Base-by-base conservation (phyloP, 441 rosid genomes). In the Pelargonium cotyledonis region DNA sequence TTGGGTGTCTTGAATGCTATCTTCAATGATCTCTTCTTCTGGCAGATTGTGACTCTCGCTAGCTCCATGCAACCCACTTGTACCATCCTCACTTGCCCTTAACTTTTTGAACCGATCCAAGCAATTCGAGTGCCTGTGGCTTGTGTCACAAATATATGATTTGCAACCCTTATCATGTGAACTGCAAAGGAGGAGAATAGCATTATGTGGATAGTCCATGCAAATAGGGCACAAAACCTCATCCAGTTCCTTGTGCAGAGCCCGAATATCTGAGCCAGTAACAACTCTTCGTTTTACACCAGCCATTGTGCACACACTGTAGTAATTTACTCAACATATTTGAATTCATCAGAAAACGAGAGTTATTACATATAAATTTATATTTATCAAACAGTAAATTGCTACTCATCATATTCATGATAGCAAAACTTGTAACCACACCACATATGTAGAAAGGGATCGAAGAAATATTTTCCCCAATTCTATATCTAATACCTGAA, bases 301-400 rank as follows among this genome's bases (percentile, higher is more conserved):
- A 81, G 96, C 92, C 98, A 91, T 93, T 92, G 89, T 82, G 92
- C 68, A 81, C 75, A 63, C 84, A 84, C 95, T 87, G 93, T 86
- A 80, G 85, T 81, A 70, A 82, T 83, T 84, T 86, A 81, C 98
- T 89, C 88, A 80, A 80, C 82, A 86, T 72, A 81, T 29, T 71
- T 73, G 83, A 86, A 81, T 74, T 73, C 67, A 85, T 88, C 69
- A 88, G 89, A 82, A 83, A 60, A 78, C 41, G 70, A 70, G 38
- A 21, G 71, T 49, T 74, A 69, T 23, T 14, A 47, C 76, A 74
- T 68, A 75, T 57, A 72, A 29, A 46, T n/a, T 43, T 14, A 60
- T 35, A 15, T 43, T 60, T 67, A 58, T 53, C 68, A 70, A 75
- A 69, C 51, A 68, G 31, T 70, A 11, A 62, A 71, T 47, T 49